phyloP scores from a whole-genome alignment of 2,329 filamentous ascomycete genomes.

The Pseudogymnoascus sp. region DNA sequence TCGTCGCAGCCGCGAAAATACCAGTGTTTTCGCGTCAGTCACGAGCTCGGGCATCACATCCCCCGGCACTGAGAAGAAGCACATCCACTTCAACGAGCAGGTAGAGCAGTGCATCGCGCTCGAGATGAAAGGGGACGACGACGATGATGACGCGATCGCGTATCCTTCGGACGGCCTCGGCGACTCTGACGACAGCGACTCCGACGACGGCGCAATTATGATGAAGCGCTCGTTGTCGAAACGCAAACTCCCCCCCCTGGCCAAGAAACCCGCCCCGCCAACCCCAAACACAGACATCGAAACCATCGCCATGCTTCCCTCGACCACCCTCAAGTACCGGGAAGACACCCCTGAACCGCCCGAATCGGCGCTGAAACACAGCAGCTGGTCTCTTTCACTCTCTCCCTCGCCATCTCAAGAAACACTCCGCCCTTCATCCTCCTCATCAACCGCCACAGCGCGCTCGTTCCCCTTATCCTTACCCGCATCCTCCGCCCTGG shows the following conservation, averaged over 20 bases:
- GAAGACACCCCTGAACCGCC: constrained; percentile 63
- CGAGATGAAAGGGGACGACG: constrained; percentile 67
- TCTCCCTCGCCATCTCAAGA: constrained; percentile 70
- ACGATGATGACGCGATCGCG: constrained; percentile 45
- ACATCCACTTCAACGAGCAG: constrained; percentile 95
- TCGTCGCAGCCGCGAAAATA: constrained; percentile 52
- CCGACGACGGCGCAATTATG: constrained; percentile 52
- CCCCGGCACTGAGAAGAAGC: constrained; percentile 60
- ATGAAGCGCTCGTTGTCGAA: constrained; percentile 61
- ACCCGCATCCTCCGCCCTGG: constrained; percentile 16
- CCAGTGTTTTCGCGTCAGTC: constrained; percentile 54
- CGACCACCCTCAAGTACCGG: constrained; percentile 66
- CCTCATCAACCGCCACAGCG: neutral
- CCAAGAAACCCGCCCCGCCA: constrained; percentile 20
- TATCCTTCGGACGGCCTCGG: constrained; percentile 39
- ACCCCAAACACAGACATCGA: constrained; percentile 37
- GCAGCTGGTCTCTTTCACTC: constrained; percentile 47
- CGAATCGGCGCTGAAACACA: constrained; percentile 55
- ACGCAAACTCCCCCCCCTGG: constrained; percentile 30
- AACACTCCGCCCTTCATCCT: constrained; percentile 54
- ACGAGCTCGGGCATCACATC: constrained; percentile 61
- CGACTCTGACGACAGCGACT: constrained; percentile 42
- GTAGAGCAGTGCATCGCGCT: constrained; percentile 94
- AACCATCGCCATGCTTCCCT: constrained; percentile 54
- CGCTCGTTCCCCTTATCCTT: neutral